Base-by-base conservation (phyloP, 2,329 filamentous ascomycete genomes). In the Fusarium albosuccineum region DNA sequence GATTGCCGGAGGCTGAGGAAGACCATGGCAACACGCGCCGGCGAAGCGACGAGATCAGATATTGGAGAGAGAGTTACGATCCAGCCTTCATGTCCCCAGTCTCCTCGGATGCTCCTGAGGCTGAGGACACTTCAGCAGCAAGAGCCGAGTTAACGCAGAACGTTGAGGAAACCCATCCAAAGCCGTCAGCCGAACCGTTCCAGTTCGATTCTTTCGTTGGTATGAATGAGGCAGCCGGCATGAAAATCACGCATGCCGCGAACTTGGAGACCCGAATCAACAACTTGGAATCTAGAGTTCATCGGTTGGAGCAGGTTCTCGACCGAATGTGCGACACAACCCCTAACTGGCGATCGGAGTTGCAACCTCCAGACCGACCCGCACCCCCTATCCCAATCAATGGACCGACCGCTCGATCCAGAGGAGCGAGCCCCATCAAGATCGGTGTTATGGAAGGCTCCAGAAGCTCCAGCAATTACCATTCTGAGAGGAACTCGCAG, bases 41-140 rank as follows among this genome's bases (percentile, higher is more conserved):
- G 36, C 83, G 87, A 30, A 90, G 87, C 71, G 87, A 88, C 57
- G 88, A 91, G 74, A 89, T 90, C 39, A 84, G 86, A 11, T 88
- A 87, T 70, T 90, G 88, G 87, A 82, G 88, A 62, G 84, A 87
- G 70, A 89, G 87, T 64, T 87, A 88, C 65, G 84, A 83, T 45
- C 82, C 81, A 1, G 82, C 81, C 1, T 79, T 84, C 51, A 73
- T 83, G 56, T 88, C 86, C 7, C 85, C 86, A 0, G 75, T 84
- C 33, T 85, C 85, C 5, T 86, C 85, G 3, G 76, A 79, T 42
- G 76, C 75, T 17, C 78, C 80, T n/a, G 79, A 82, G 36, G 66
- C 68, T 52, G 76, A 81, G 45, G 78, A 79, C 9, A 57, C 67
- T 0, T 74, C 70, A 26, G 57, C 70, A 16, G 66, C 70, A 3